Evolutionary conservation across 805 yeast genomes (phyloP), one percentile per base, ranked within the genome.

Genomic region (Yarrowia sp.): DNA sequence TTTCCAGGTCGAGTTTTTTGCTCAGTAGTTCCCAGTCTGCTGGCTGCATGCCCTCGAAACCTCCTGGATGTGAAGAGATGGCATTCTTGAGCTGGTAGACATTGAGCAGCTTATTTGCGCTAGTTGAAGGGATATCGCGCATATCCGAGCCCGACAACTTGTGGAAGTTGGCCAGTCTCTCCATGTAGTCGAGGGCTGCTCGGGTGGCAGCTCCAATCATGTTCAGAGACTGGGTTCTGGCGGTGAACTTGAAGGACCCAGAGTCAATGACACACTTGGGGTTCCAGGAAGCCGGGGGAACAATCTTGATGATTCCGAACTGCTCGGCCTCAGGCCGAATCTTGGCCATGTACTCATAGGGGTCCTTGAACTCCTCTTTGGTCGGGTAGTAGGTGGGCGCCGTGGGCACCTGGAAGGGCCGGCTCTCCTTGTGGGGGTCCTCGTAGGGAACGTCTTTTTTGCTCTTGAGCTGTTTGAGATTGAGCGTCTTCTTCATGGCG

Each of bases 251-350:
- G 69, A 78, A 78, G 38, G 68, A 69, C 65, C 78, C 77, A 3
- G 75, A 69, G 68, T 77, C 79, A 6, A 78, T 68, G 33, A 74
- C 71, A 55, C 78, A 77, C 55, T 68, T 69, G 9, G 82, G 88
- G 19, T 77, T 74, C 79, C 84, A 85, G 1, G 71, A 72, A 0
- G 69, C 69, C 0, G 94, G 93, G 5, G 96, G 88, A 8, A 84
- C 79, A 2, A 93, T 75, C 73, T 92, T 93, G 52, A 92, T 77
- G 73, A 95, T 92, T 0, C 97, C 97, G 75, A 82, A 86, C 36
- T 78, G 75, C 39, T 75, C 77, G 2, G 95, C 97, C 10, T 82
- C 72, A 0, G 82, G 79, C 13, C 78, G 75, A 0, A 86, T 76
- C 14, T 84, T 80, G 24, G 89, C 88, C 17, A 91, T 79, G 71